phyloP scores from a whole-genome alignment of 2,329 filamentous ascomycete species.

The Chrysosporium keratinophilum region DNA sequence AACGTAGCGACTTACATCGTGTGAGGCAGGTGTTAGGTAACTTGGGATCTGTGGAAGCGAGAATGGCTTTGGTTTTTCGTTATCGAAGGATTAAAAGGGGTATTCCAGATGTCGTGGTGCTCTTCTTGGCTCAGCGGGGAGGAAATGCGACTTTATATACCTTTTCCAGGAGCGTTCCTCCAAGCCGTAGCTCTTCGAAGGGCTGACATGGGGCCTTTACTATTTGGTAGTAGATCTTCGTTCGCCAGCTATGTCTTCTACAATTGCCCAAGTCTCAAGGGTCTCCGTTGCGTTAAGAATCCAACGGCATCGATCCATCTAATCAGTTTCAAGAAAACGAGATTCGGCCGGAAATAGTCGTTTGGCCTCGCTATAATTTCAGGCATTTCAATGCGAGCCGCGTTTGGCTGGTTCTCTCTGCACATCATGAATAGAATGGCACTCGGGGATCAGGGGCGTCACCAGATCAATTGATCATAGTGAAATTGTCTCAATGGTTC shows the following conservation, averaged over 20 bases:
- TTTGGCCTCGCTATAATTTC: neutral
- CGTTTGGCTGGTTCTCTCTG: neutral
- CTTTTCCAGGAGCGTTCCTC: neutral
- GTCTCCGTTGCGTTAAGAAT: neutral
- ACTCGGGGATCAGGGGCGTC: neutral
- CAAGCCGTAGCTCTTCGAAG: too few relatives aligned
- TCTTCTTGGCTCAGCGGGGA: neutral
- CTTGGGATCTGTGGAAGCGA: neutral
- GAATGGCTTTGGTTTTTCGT: neutral
- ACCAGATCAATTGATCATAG: neutral
- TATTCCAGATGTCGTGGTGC: too few relatives aligned
- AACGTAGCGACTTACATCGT: too few relatives aligned
- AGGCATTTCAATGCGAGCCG: neutral
- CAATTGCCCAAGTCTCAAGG: neutral
- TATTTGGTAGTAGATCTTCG: too few relatives aligned
- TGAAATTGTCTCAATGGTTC: neutral
- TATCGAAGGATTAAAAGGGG: too few relatives aligned
- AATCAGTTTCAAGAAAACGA: neutral
- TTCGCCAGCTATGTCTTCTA: neutral
- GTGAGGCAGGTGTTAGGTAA: too few relatives aligned
- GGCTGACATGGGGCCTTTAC: too few relatives aligned
- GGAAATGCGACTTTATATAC: neutral
- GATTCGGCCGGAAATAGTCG: neutral
- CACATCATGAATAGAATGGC: too few relatives aligned
- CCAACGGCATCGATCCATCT: neutral